Base-by-base conservation (phyloP, 2,329 filamentous ascomycete species). In the Pseudogymnoascus sp. region DNA sequence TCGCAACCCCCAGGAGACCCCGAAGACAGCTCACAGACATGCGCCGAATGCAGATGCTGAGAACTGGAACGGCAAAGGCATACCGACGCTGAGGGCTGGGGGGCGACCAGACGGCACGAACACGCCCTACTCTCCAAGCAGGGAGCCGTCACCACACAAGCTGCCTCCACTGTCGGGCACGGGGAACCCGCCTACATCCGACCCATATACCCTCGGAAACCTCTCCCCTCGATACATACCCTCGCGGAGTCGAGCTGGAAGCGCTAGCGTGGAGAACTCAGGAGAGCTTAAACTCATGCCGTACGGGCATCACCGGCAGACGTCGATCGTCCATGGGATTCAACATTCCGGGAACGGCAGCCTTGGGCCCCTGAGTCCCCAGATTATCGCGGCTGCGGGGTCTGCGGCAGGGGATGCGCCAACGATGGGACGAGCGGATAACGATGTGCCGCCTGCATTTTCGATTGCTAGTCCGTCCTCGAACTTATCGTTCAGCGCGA, bases 271-370 rank as follows among this genome's bases (percentile, higher is more conserved):
- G n/a, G 46, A 56, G 46, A 34, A 18, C n/a, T 56, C 28, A 18
- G 46, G 46, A 34, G 46, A 56, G 25, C 46, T 34, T 56, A 56
- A 56, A 56, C 46, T 56, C 46, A 56, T 56, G 46, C 46, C 46
- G 46, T 87, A 97, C 80, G 91, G 90, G 65, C 93, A 99, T 75
- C 92, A 97, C 77, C 88, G 95, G 63, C 92, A 99, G 78, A 96
- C 93, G 0, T 97, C 93, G 59, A 97, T 97, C 70, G 93, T 97
- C 64, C 91, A 97, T 85, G 93, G 95, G 71, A 88, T 96, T 69
- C 93, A 96, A 75, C 95, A 99, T 76, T 89, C 84, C 70, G 82
- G 93, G 77, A 96, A 96, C 82, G 89, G 92, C 70, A 97, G 93
- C 78, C 86, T 89, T 72, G 86, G 90, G 75, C 93, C 93, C 64